phyloP scores from a whole-genome alignment of 176 grass and related monocot species.

The Phoenix roebelenii region DNA sequence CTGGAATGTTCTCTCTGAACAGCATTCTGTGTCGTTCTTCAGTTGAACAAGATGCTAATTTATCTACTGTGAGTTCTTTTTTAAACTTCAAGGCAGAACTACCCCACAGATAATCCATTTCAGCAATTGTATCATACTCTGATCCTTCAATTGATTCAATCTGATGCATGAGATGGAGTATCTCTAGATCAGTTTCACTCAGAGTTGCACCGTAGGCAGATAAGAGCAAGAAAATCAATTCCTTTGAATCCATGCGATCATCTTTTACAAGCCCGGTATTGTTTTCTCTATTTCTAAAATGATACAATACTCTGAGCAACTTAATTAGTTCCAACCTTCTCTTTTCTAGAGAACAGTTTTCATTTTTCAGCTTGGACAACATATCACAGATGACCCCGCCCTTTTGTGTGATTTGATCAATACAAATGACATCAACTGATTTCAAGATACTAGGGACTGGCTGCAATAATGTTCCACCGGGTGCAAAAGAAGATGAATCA shows the following conservation, averaged over 20 bases:
- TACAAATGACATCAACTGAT: slow-evolving; percentile 36
- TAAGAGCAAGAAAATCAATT: slow-evolving; percentile 71
- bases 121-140: slow-evolving; percentile 50
- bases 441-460: slow-evolving; percentile 70
- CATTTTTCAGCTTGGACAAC: too few species aligned
- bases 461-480: slow-evolving; percentile 52
- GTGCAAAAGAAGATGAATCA: slow-evolving; percentile 34
- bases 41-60: slow-evolving; percentile 23
- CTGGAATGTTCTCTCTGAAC: slow-evolving; percentile 82
- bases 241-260: slow-evolving; percentile 39
- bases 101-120: slow-evolving; percentile 92
- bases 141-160: slow-evolving; percentile 45
- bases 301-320: slow-evolving; percentile 82
- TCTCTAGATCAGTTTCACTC: slow-evolving; percentile 70
- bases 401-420: slow-evolving; percentile 9
- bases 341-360: slow-evolving; percentile 27
- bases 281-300: slow-evolving; percentile 52
- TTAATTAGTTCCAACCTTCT: slow-evolving; percentile 69
- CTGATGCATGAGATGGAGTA: slow-evolving; percentile 80
- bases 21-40: slow-evolving; percentile 47
- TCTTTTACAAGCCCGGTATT: slow-evolving; percentile 28
- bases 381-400: too few species aligned
- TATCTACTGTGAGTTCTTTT: slow-evolving; percentile 65
- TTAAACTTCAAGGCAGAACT: slow-evolving; percentile 47
- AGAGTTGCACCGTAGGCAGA: slow-evolving; percentile 80